Percentiles rank a stretch among this genome's conserved stretches.
Evolutionary conservation across 2,329 filamentous ascomycete species (phyloP).

Genomic region (Chrysosphaeria jannelii): DNA sequence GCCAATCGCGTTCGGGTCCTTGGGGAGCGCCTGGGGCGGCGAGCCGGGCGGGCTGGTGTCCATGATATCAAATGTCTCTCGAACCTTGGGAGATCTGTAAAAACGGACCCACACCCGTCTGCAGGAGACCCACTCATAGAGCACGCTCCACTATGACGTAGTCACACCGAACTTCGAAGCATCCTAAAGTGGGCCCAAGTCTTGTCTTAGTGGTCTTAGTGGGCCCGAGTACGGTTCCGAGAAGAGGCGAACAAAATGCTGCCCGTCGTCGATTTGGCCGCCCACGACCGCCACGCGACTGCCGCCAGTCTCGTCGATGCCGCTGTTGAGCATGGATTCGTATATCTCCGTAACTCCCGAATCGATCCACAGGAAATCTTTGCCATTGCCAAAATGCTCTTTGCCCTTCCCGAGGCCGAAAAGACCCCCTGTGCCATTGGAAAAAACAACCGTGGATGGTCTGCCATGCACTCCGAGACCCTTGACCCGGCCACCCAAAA

Average conservation of each 20-base stretch:
- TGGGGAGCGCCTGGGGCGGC: too few relatives aligned
- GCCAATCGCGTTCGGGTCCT: conserved; percentile 14
- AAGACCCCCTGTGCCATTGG: conserved; percentile 49
- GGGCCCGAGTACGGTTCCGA: too few relatives aligned
- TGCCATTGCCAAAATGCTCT: conserved; percentile 39
- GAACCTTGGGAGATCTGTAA: too few relatives aligned
- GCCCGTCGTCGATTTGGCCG: neutral
- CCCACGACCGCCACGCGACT: neutral
- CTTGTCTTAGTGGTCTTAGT: too few relatives aligned
- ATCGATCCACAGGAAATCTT: conserved; percentile 40
- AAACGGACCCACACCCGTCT: too few relatives aligned
- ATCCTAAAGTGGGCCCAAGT: too few relatives aligned
- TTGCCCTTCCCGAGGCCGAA: conserved; percentile 35
- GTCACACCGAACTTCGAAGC: too few relatives aligned
- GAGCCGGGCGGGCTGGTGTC: too few relatives aligned
- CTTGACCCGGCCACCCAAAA: conserved; percentile 58
- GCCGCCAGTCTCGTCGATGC: conserved; percentile 42
- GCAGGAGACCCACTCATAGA: too few relatives aligned
- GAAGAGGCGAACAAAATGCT: too few relatives aligned
- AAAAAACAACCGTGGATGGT: conserved; percentile 67
- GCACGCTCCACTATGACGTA: too few relatives aligned
- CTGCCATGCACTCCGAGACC: conserved; percentile 62
- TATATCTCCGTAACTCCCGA: conserved; percentile 54
- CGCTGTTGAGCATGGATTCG: conserved; percentile 58
- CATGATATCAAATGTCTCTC: too few relatives aligned